Evolutionary conservation across 805 yeast species (phyloP).

Genomic region (Candida qinlingensis): DNA sequence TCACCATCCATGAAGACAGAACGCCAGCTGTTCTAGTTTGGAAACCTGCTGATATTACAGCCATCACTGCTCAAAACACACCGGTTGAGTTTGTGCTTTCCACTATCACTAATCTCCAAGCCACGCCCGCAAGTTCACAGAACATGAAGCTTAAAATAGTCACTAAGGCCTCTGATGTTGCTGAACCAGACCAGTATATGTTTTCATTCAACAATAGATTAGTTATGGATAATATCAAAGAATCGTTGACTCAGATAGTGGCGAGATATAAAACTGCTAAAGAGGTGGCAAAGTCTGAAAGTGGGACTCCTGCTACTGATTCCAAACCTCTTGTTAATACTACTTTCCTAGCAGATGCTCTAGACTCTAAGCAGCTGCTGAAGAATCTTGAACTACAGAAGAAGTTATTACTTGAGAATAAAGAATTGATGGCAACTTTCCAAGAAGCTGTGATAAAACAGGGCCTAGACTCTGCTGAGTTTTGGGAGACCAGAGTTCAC

Average conservation of each 20-base stretch:
- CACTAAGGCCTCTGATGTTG: conserved; percentile 34
- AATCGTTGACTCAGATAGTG: conserved; percentile 59
- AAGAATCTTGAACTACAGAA: conserved; percentile 77
- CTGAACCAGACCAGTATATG: conserved; percentile 27
- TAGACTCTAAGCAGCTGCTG: conserved; percentile 55
- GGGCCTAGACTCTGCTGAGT: conserved; percentile 73
- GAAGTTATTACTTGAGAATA: conserved; percentile 63
- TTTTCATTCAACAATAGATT: conserved; percentile 67
- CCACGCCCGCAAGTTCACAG: conserved; percentile 61
- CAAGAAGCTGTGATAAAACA: conserved; percentile 81
- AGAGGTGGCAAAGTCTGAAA: conserved; percentile 22
- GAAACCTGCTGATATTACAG: conserved; percentile 49
- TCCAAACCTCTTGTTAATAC: conserved; percentile 31
- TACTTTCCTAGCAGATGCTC: conserved; percentile 35
- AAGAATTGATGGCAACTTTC: conserved; percentile 65
- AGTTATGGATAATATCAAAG: conserved; percentile 71
- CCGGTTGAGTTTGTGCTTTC: conserved; percentile 36
- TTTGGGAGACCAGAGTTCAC: conserved; percentile 82
- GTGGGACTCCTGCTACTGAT: conserved; percentile 14
- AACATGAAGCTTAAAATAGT: conserved; percentile 62
- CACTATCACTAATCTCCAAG: conserved; percentile 50
- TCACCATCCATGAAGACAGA: conserved; percentile 50
- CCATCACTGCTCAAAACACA: conserved; percentile 8
- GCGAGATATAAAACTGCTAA: conserved; percentile 48
- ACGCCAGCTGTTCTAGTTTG: conserved; percentile 52